Evolutionary conservation across 805 yeast species (phyloP).

Genomic region (Groenewaldozyma tartarivorans): DNA sequence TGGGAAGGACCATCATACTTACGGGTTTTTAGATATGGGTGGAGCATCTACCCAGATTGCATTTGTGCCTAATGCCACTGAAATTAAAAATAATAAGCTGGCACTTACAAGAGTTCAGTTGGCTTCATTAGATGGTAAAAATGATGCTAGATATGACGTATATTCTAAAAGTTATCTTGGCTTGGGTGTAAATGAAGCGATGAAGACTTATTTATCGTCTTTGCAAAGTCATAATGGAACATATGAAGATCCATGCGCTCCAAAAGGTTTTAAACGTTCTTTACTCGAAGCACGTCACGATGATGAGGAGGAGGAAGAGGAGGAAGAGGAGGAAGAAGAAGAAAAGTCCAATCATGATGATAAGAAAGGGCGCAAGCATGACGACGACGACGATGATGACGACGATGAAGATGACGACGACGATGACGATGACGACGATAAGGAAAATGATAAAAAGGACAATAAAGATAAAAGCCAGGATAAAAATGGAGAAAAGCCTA

Average conservation of each 20-base stretch:
- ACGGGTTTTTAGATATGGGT: conserved; percentile 98
- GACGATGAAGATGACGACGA: conserved; percentile 14
- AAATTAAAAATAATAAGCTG: conserved; percentile 53
- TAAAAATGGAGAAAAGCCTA: not conserved
- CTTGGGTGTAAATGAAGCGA: conserved; percentile 92
- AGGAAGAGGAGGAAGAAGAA: conserved; percentile 7
- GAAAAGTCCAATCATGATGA: conserved; percentile 7
- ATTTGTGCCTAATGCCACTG: conserved; percentile 67
- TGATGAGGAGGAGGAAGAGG: conserved; percentile 6
- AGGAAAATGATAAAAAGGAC: conserved; percentile 9
- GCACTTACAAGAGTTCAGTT: conserved; percentile 61
- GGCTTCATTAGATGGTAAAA: conserved; percentile 43
- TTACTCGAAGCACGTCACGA: not conserved
- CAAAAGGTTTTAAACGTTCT: conserved; percentile 43
- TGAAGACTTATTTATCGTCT: conserved; percentile 48
- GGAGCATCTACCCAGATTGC: conserved; percentile 98
- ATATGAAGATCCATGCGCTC: conserved; percentile 73
- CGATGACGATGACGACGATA: conserved; percentile 7
- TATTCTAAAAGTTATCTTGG: conserved; percentile 96
- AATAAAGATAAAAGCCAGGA: not conserved
- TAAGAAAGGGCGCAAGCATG: conserved; percentile 10
- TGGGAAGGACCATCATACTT: conserved; percentile 35
- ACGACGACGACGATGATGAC: conserved; percentile 13
- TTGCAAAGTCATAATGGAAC: conserved; percentile 14
- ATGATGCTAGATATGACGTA: conserved; percentile 49